Base-by-base conservation (phyloP, 805 yeast species). In the Pichia deserticola region DNA sequence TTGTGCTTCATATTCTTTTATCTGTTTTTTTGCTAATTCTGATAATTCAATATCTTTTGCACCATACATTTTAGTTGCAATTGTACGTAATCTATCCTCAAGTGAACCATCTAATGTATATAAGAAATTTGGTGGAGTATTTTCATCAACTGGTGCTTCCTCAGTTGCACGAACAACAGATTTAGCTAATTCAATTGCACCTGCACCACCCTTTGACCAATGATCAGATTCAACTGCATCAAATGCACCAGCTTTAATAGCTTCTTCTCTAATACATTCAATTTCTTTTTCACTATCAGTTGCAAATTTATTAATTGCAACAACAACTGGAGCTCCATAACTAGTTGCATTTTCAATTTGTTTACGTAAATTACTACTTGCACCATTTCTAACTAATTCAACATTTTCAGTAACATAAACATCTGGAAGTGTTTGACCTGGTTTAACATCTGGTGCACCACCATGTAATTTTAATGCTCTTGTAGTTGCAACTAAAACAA, bases 371-470 rank as follows among this genome's bases (percentile, higher is more conserved):
- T 86, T 86, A 20, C 50, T 36, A 44, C 84, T 76, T 65, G 86
- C 81, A 54, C 95, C 95, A 45, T 72, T 75, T 58, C 75, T 68
- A 59, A 86, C 82, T 60, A 84, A 71, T 25, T 82, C 89, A 55
- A 81, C 73, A 67, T 85, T 81, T 65, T 86, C 95, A 58, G 76
- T 75, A 25, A 80, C 73, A 70, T 86, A 86, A 63, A 78, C 92
- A 34, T 78, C 72, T 53, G 92, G 88, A 64, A 86, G 74, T 49
- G 88, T 74, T 54, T 85, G 86, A 61, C 93, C 95, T 41, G 95
- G 89, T 68, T 84, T 86, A 50, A 86, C 92, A 60, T 84, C 89
- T 45, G 93, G 88, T 47, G 89, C 95, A 62, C 95, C 95, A 64
- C 95, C 95, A 64, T 86, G 95, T 44, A 86, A 80, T 68, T 86